A percentile compares a stretch with the other conserved stretches of the same genome.
phyloP scores from a whole-genome alignment of 495 filamentous ascomycete species.

The Penicillium salamii region DNA sequence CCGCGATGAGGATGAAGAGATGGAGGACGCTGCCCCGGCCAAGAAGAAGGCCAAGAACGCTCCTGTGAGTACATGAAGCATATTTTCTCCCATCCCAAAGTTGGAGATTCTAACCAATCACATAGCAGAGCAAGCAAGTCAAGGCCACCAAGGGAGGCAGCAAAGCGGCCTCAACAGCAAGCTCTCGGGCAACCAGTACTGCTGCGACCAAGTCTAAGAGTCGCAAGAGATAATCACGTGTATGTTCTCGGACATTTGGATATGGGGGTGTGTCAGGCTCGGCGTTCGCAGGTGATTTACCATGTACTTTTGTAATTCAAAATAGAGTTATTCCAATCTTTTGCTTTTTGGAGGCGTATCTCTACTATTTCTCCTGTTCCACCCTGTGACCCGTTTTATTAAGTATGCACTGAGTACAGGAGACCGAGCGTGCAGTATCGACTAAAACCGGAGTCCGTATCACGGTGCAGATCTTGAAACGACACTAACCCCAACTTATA shows the following conservation, averaged over 20 bases:
- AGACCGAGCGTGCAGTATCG: not conserved
- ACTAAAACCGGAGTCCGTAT: conserved; percentile 2
- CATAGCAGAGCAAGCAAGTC: conserved; percentile 56
- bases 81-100: not conserved
- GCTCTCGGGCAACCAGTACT: conserved; percentile 57
- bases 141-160: conserved; percentile 56
- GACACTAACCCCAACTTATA: conserved; percentile 9
- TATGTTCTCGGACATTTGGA: conserved; percentile 9
- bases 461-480: conserved; percentile 20
- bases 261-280: conserved; percentile 8
- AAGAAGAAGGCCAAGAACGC: conserved; percentile 92
- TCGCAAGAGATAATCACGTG: conserved; percentile 43
- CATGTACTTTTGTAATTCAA: conserved; percentile 17
- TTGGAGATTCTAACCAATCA: conserved; percentile 11
- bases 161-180: conserved; percentile 49
- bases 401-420: too few relatives aligned
- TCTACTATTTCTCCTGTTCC: too few relatives aligned
- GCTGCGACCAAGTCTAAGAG: conserved; percentile 46
- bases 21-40: conserved; percentile 78
- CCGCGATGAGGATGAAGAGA: conserved; percentile 66
- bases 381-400: too few relatives aligned
- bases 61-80: conserved; percentile 57
- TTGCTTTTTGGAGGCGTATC: conserved; percentile 17
- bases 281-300: conserved; percentile 14
- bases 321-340: conserved; percentile 17